These are phyloP conservation scores for Fusarium tjaetaba DNA, from an alignment of 2,329 filamentous ascomycete genomes.

Conservation along the genomic window DNA sequence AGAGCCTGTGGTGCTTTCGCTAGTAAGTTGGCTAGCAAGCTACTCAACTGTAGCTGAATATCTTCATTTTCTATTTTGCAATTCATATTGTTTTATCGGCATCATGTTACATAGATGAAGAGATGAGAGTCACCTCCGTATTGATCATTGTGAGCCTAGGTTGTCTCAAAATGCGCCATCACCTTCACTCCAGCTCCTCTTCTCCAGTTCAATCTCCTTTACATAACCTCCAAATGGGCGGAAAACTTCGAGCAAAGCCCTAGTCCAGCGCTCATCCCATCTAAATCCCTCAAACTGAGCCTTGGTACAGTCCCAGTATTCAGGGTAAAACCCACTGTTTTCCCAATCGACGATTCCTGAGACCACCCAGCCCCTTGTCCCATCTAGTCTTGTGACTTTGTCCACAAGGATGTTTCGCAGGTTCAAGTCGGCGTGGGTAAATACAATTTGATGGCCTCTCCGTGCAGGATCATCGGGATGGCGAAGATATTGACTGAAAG, in stretches of 20 bases:
- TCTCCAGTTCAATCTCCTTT: background rate
- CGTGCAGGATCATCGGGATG: conserved; percentile 45
- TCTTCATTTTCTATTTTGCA: background rate
- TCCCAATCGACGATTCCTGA: conserved; percentile 45
- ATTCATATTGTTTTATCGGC: fast-evolving
- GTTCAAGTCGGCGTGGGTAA: conserved; percentile 55
- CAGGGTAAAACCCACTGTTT: conserved; percentile 36
- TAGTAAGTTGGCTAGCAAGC: background rate
- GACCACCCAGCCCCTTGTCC: conserved; percentile 37
- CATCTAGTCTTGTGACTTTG: conserved; percentile 32
- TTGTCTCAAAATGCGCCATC: background rate
- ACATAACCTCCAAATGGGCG: background rate
- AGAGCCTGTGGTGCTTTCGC: background rate
- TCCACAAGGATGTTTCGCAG: conserved; percentile 43
- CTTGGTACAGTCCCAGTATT: conserved; percentile 42
- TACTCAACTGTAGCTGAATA: background rate
- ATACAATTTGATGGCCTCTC: conserved; percentile 41
- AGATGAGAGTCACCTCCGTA: background rate
- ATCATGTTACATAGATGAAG: fast-evolving
- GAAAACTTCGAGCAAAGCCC: background rate
- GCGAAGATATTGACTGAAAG: conserved; percentile 46
- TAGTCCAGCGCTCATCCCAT: background rate
- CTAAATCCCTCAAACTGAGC: background rate
- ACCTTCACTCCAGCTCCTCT: background rate
- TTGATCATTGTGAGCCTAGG: background rate